Conservation (phyloP, 1,284 basidiomycete genomes). For the Leccinum solheimii region DNA sequence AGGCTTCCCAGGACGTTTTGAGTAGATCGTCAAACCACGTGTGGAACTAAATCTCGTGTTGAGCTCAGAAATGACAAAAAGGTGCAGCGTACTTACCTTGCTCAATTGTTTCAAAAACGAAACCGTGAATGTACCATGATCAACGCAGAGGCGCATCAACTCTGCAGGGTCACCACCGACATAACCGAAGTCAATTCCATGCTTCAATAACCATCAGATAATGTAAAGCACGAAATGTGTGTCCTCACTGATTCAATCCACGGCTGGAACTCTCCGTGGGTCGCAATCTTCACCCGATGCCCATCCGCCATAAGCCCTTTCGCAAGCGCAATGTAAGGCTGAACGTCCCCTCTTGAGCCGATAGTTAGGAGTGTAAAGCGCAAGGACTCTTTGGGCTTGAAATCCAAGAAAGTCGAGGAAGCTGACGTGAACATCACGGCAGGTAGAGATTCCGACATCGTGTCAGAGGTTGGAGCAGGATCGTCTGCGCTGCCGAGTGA, state of each 20-base stretch:
- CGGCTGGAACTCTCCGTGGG: slow-evolving; percentile 90
- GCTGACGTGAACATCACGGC: slow-evolving; percentile 93
- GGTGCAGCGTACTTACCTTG: slow-evolving; percentile 56
- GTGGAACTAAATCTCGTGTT: slow-evolving; percentile 65
- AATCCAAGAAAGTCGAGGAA: slow-evolving; percentile 92
- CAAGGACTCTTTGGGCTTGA: slow-evolving; percentile 83
- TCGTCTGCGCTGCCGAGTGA: slow-evolving; percentile 42
- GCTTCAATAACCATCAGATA: slow-evolving; percentile 44
- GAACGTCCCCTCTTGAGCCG: slow-evolving; percentile 91
- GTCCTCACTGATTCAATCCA: slow-evolving; percentile 90
- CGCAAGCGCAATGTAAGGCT: slow-evolving; percentile 92
- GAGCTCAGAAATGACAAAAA: slow-evolving; percentile 4
- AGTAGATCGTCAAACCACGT: slow-evolving; percentile 97
- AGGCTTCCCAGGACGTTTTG: slow-evolving; percentile 92
- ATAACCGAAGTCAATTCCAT: slow-evolving; percentile 91
- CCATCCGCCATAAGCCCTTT: slow-evolving; percentile 92
- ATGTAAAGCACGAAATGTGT: not conserved
- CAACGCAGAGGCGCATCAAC: slow-evolving; percentile 91
- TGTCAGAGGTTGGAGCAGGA: slow-evolving; percentile 47
- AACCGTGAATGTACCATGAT: slow-evolving; percentile 96
- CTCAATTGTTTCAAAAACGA: slow-evolving; percentile 89
- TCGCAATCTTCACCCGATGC: slow-evolving; percentile 83
- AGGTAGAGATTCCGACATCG: slow-evolving; percentile 66
- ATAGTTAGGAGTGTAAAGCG: slow-evolving; percentile 94
- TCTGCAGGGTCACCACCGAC: slow-evolving; percentile 98